Evolutionary conservation across 495 filamentous ascomycete species (phyloP), one percentile per base, ranked within the genome.

Genomic region (Penicillium manginii): DNA sequence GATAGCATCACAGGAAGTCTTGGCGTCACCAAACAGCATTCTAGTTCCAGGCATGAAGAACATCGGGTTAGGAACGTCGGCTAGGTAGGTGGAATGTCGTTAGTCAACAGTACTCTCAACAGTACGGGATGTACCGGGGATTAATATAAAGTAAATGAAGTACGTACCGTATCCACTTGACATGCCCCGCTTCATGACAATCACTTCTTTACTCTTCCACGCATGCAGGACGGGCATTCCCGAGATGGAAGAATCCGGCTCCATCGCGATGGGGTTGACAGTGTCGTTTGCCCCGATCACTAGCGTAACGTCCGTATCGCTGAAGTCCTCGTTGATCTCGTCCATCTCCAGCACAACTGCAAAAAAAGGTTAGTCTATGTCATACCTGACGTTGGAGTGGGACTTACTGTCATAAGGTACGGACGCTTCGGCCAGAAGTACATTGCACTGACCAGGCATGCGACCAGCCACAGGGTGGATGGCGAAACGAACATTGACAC

Each of bases 201-300:
- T 81, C 4, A 91, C 88, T 64, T 93, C 89, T 77, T 91, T 92
- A 71, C 88, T 91, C 85, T 92, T 93, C 88, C 90, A 92, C 23
- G 89, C 90, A 55, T 92, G 88, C 57, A 93, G 75, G 23, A 93
- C 89, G 6, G 90, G 90, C 90, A 93, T 93, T 4, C 90, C 90
- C 0, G 89, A 90, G 64, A 93, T 92, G 5, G 88, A 78, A 39
- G 86, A 90, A 54, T 88, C 88, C 1, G 86, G 84, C 67, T 93
- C 89, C 57, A 92, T 71, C 4, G 90, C 89, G 66, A 91, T 92
- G 0, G 90, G 90, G 59, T 93, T 93, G 10, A 93, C 90, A 0
- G 90, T 92, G 61, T 93, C 90, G 62, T 93, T 93, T 11, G 90
- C 90, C 4, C 90, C 90, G 62, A 93, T 93, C 10, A 93, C 89